These are phyloP conservation scores for Apiotrichum brassicae DNA, from an alignment of 1,284 basidiomycete genomes.

Conservation along the genomic window DNA sequence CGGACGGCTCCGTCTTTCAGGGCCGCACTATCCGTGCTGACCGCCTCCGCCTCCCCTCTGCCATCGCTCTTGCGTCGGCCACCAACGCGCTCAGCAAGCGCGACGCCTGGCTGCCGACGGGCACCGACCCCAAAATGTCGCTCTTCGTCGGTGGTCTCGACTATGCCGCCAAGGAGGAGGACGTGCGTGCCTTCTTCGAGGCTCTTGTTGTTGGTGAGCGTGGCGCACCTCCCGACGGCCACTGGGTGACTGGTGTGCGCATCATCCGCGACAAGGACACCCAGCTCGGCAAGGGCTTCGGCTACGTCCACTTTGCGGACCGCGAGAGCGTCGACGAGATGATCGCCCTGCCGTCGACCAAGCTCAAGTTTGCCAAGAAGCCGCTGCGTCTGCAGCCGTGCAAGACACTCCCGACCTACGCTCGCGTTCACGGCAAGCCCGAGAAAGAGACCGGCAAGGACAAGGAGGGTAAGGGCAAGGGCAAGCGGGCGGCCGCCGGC, in stretches of 20 bases:
- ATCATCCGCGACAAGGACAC: conserved; percentile 87
- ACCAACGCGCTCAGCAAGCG: conserved; percentile 36
- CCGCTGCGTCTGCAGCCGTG: conserved; percentile 79
- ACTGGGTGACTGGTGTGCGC: conserved; percentile 78
- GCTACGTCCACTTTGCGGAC: conserved; percentile 82
- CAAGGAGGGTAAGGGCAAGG: conserved; percentile 3
- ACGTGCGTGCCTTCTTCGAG: conserved; percentile 82
- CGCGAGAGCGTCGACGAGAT: conserved; percentile 83
- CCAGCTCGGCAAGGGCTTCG: conserved; percentile 96
- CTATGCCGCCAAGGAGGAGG: conserved; percentile 85
- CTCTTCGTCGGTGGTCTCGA: conserved; percentile 91
- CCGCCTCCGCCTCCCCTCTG: conserved; percentile 51
- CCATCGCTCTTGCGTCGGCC: conserved; percentile 31
- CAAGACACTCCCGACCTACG: conserved; percentile 53
- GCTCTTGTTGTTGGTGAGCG: conserved; percentile 66
- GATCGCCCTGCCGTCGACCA: conserved; percentile 63
- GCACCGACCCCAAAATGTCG: conserved; percentile 67
- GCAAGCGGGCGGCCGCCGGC: conserved; percentile 2
- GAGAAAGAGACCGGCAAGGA: background rate
- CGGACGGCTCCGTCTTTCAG: conserved; percentile 68
- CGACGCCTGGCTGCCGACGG: conserved; percentile 38
- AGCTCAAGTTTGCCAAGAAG: conserved; percentile 82
- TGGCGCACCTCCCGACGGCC: conserved; percentile 49
- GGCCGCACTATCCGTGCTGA: conserved; percentile 71
- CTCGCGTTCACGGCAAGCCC: conserved; percentile 16